Evolutionary conservation across 768 basidiomycete genomes (phyloP), one percentile per base, ranked within the genome.

Genomic region (Asterophora parasitica): DNA sequence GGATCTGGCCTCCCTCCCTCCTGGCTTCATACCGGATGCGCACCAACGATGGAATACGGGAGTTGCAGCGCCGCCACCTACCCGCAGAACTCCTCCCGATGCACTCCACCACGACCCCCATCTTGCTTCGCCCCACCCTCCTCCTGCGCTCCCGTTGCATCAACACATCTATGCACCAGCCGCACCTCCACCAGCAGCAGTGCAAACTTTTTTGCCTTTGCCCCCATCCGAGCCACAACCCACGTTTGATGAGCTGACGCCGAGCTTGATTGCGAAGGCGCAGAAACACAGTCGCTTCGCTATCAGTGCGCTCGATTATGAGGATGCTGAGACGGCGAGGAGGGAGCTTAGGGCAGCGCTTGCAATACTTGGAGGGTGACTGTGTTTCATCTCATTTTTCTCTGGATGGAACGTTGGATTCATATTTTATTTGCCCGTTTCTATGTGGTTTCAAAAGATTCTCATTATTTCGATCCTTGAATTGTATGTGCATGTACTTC

Each of bases 251-350:
- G 82, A 83, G 27, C 65, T 92, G 38, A 80, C 86, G 1, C 81
- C 87, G 4, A 70, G 70, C 44, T 61, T 82, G 44, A 76, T 96
- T 19, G 73, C 83, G 15, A 81, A 85, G 52, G 81, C 80, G 11
- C 94, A 99, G 73, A 96, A 89, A 61, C 92, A 94, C 58, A 92
- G 92, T 56, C 78, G 79, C 44, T 96, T 87, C 68, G 95, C 95
- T 6, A 90, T 97, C 48, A 92, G 89, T 26, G 82, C 96, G n/a
- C 72, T 99, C 46, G 92, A 97, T 61, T 97, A 94, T 62, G 95
- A 98, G 61, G 95, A 99, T 65, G 74, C 75, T 8, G 86, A 88
- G 53, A 88, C 89, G 57, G 95, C 95, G 13, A 76, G 79, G 60
- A 84, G 78, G 61, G 92, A 99, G 66, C 66, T 99, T 55, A 74